Conservation (phyloP, 352 stramenopile species). For the Pythium myriotylum region DNA sequence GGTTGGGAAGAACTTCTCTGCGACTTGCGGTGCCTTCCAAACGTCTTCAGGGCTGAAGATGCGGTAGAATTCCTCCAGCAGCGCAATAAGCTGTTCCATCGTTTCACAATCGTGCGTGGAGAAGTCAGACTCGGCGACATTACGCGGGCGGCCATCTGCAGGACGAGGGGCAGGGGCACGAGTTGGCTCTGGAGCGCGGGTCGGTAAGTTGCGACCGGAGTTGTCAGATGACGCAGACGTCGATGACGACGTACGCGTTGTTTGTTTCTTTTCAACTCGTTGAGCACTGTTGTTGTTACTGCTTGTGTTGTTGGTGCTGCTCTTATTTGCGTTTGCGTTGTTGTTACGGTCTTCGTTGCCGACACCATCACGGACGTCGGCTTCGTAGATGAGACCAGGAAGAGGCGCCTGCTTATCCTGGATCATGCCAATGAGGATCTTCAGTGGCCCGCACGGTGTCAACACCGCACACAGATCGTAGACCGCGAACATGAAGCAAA, state of each 20-base stretch:
- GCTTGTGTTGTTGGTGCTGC: background rate
- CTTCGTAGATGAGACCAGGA: conserved; percentile 96
- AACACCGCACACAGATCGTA: conserved; percentile 99
- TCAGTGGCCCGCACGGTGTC: conserved; percentile 96
- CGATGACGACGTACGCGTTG: conserved; percentile 13
- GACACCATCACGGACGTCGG: conserved; percentile 80
- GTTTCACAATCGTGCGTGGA: conserved; percentile 79
- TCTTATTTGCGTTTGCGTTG: background rate
- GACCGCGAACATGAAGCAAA: conserved; percentile 95
- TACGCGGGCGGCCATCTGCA: conserved; percentile 51
- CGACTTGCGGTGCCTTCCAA: conserved; percentile 79
- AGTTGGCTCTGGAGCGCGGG: conserved; percentile 8
- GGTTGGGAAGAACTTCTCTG: conserved; percentile 80
- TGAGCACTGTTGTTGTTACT: background rate
- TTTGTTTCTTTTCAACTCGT: background rate
- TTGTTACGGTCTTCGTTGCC: background rate
- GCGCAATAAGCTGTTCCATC: conserved; percentile 66
- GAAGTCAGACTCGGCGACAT: conserved; percentile 77
- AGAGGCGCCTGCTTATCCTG: conserved; percentile 90
- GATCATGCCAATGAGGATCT: conserved; percentile 91
- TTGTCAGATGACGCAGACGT: conserved; percentile 16
- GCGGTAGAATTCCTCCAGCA: conserved; percentile 72
- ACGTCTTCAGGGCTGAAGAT: conserved; percentile 80
- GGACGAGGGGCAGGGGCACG: conserved; percentile 4
- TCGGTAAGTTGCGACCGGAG: conserved; percentile 2